Evolutionary conservation across 2,329 filamentous ascomycete species (phyloP).

Genomic region (Cladosporium sp.): DNA sequence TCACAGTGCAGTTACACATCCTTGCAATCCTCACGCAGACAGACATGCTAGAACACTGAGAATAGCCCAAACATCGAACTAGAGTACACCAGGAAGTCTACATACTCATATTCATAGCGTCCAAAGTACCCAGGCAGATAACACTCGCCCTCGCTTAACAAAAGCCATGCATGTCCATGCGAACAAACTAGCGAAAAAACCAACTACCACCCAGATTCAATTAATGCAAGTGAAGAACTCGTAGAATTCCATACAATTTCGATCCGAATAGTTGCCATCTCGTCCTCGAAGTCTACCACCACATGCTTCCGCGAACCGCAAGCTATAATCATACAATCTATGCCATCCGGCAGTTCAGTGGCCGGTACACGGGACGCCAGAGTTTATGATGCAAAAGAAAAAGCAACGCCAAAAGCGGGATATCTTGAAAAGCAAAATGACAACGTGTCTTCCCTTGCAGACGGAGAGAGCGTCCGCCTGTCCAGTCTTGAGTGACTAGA

Average conservation of each 20-base stretch:
- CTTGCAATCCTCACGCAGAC: too few species aligned
- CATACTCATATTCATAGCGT: too few species aligned
- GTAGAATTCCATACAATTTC: background rate
- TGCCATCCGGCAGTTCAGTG: background rate
- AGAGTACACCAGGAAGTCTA: too few species aligned
- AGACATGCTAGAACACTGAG: too few species aligned
- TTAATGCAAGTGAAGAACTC: background rate
- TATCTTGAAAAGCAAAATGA: background rate
- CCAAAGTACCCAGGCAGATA: too few species aligned
- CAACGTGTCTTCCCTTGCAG: background rate
- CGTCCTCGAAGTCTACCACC: background rate
- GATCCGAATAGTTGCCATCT: background rate
- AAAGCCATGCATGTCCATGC: too few species aligned
- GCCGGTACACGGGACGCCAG: background rate
- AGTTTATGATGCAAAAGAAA: background rate
- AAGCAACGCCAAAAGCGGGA: constrained; percentile 2
- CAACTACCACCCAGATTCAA: background rate
- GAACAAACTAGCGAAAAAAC: too few species aligned
- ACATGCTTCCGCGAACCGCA: background rate
- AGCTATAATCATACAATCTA: background rate
- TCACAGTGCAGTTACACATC: too few species aligned
- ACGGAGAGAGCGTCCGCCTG: background rate
- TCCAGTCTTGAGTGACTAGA: background rate
- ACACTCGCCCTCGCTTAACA: too few species aligned
- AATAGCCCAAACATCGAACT: too few species aligned